Evolutionary conservation across 192 early-diverging fungal genomes (phyloP).

Genomic region (Podila clonocystis): DNA sequence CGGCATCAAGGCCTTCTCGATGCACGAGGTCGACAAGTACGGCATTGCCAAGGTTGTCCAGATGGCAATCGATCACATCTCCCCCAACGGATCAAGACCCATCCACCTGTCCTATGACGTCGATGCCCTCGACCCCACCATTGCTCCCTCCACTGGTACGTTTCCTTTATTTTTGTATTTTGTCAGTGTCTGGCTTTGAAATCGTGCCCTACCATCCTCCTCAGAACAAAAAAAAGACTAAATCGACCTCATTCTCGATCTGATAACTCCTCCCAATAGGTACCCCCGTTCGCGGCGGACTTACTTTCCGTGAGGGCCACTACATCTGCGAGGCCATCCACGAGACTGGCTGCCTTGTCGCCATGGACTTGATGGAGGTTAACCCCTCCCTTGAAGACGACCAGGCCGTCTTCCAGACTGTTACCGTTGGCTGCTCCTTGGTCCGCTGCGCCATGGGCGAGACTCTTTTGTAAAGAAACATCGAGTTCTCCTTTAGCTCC

Average conservation of each 20-base stretch:
- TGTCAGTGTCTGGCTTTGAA: slow-evolving; percentile 1
- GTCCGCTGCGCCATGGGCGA: slow-evolving; percentile 88
- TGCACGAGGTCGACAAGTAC: slow-evolving; percentile 95
- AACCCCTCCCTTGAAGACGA: slow-evolving; percentile 89
- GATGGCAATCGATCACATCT: slow-evolving; percentile 91
- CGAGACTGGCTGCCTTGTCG: slow-evolving; percentile 89
- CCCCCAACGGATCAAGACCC: slow-evolving; percentile 73
- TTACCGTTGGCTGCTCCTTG: slow-evolving; percentile 91
- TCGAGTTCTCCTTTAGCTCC: not conserved
- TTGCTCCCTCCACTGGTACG: slow-evolving; percentile 86
- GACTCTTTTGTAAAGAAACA: slow-evolving; percentile 58
- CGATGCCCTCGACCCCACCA: slow-evolving; percentile 93
- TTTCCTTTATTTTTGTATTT: not conserved
- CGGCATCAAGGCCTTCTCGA: slow-evolving; percentile 93
- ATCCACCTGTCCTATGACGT: slow-evolving; percentile 96
- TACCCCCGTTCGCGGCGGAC: slow-evolving; percentile 94
- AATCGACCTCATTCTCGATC: not conserved
- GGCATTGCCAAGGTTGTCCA: slow-evolving; percentile 94
- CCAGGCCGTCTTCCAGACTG: slow-evolving; percentile 79
- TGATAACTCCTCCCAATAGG: slow-evolving; percentile 54
- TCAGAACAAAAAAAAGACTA: too few species aligned
- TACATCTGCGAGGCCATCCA: slow-evolving; percentile 93
- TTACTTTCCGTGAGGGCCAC: slow-evolving; percentile 97
- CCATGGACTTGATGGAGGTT: slow-evolving; percentile 95
- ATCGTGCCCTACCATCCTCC: too few species aligned